Evolutionary conservation across 208 protist genomes (phyloP).

Genomic region (Endotrypanum monterogeii): DNA sequence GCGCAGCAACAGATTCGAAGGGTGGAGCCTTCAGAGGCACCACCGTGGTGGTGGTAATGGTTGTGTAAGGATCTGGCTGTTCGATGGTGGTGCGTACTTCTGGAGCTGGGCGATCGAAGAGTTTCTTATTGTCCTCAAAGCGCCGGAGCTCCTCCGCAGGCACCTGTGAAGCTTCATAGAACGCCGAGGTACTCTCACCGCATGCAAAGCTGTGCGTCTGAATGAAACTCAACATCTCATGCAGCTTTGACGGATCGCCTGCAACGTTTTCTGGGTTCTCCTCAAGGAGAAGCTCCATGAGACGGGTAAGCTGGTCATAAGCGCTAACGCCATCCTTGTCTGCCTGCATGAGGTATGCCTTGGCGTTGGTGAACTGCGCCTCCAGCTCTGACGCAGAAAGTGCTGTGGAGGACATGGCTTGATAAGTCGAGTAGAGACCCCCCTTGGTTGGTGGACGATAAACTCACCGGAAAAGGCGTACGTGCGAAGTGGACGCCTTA

Average conservation of each 20-base stretch:
- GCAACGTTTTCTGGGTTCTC: slow-evolving; percentile 75
- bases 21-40: slow-evolving; percentile 79
- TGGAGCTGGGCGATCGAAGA: slow-evolving; percentile 78
- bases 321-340: slow-evolving; percentile 90
- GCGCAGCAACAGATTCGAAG: slow-evolving; percentile 66
- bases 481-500: neutral
- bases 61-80: slow-evolving; percentile 91
- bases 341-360: slow-evolving; percentile 88
- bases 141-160: slow-evolving; percentile 69
- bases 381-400: slow-evolving; percentile 41
- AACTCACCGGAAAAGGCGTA: neutral
- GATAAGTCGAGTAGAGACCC: neutral
- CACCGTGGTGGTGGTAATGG: slow-evolving; percentile 86
- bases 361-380: slow-evolving; percentile 78
- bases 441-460: neutral
- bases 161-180: slow-evolving; percentile 60
- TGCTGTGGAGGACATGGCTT: slow-evolving; percentile 31
- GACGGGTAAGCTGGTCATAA: slow-evolving; percentile 89
- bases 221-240: slow-evolving; percentile 74
- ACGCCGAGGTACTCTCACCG: slow-evolving; percentile 71
- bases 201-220: slow-evolving; percentile 84
- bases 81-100: slow-evolving; percentile 85
- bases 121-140: slow-evolving; percentile 69
- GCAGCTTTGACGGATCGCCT: slow-evolving; percentile 69
- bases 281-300: slow-evolving; percentile 86